Evolutionary conservation across 1,284 basidiomycete genomes (phyloP).

Genomic region (Meripilus lineatus): DNA sequence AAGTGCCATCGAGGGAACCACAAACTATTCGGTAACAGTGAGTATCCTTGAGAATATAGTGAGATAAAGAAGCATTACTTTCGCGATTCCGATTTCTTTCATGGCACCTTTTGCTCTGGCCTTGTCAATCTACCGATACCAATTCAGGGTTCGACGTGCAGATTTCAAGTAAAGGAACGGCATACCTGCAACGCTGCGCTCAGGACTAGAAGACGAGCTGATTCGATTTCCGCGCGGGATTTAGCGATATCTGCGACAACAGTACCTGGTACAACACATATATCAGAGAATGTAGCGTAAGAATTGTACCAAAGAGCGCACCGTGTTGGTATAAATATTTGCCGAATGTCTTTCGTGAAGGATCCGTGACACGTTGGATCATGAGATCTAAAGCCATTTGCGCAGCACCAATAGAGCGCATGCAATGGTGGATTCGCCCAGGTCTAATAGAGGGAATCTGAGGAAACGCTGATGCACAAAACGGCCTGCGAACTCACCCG

Average conservation of each 20-base stretch:
- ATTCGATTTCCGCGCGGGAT: constrained; percentile 91
- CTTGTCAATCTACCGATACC: constrained; percentile 82
- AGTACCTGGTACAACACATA: constrained; percentile 49
- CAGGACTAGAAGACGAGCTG: constrained; percentile 81
- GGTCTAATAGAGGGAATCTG: constrained; percentile 47
- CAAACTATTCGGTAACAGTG: constrained; percentile 51
- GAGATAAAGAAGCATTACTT: constrained; percentile 48
- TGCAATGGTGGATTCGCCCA: constrained; percentile 97
- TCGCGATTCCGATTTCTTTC: constrained; percentile 97
- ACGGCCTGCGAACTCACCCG: constrained; percentile 48
- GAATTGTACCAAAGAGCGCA: constrained; percentile 24
- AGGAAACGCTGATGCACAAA: not conserved
- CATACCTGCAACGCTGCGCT: constrained; percentile 84
- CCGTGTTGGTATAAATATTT: constrained; percentile 92
- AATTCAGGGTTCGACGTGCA: not conserved
- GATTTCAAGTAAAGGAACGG: not conserved
- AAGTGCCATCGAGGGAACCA: constrained; percentile 87
- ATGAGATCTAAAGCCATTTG: constrained; percentile 84
- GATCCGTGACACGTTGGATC: constrained; percentile 90
- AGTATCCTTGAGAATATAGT: not conserved
- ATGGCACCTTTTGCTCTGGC: constrained; percentile 89
- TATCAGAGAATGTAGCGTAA: not conserved
- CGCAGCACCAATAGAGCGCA: constrained; percentile 93
- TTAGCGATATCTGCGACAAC: constrained; percentile 89
- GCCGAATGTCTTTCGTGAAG: constrained; percentile 88